Evolutionary conservation across 495 filamentous ascomycete species (phyloP), one percentile per base, ranked within the genome.

Genomic region (Penicillium parvum): DNA sequence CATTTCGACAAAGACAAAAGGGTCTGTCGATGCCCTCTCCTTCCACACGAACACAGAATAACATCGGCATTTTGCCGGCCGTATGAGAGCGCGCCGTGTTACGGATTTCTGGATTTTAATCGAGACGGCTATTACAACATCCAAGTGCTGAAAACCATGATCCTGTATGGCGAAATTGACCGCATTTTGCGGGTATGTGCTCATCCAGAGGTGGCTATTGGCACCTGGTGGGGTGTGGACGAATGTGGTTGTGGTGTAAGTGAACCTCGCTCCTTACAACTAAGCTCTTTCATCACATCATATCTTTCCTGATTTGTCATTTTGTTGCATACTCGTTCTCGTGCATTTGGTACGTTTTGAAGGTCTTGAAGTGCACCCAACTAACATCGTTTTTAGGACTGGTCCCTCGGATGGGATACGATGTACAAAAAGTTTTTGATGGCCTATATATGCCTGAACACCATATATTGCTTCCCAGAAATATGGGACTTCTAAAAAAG

Each of bases 101-200:
- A 25, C 15, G 7, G 14, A 1, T 42, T 42, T 18, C 21, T 38
- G 7, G 1, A 17, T 4, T 1, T 15, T 1, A 53, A 50, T 5
- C 7, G 6, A 11, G 52, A 34, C 0, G 49, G 28, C 7, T 53
- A 56, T 23, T 55, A 44, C n/a, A 56, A 57, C 19, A 14, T 59
- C 8, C 37, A 59, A 40, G 7, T 59, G 6, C 39, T 57, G 10
- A 50, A 53, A 17, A 56, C 56, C 1, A 34, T 59, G 4, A n/a
- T 59, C 12, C 12, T 59, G 2, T 40, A 53, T 16, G 53, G 53
- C 4, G 49, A 59, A 33, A 59, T 59, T 49, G 49, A 53, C 4
- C 18, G 52, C 2, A 37, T 59, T 16, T 28, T 59, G 0, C 49
- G 49, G 2, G 19, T 34, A 12, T 56, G 56, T 28, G 37, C 37